Evolutionary conservation across 345 rosid species (phyloP).

Genomic region (Melastoma malabathricum): DNA sequence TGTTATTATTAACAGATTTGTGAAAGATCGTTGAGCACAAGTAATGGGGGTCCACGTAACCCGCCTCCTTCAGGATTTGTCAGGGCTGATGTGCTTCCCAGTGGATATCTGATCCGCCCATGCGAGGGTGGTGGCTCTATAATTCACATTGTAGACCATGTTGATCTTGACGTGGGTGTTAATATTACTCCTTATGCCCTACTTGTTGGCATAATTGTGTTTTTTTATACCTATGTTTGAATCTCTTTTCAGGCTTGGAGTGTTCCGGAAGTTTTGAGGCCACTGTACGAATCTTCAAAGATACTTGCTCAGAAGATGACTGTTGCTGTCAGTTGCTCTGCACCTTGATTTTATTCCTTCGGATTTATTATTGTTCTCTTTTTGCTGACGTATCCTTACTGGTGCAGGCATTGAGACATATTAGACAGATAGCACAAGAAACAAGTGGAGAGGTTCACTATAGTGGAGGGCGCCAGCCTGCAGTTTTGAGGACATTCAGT

Average conservation of each 20-base stretch:
- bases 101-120: constrained; percentile 85
- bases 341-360: neutral
- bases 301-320: constrained; percentile 95
- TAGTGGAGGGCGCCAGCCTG: constrained; percentile 92
- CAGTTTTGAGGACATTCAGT: constrained; percentile 85
- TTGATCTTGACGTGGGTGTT: constrained; percentile 75
- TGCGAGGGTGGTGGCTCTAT: constrained; percentile 96
- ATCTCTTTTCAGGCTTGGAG: constrained; percentile 47
- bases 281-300: constrained; percentile 86
- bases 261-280: constrained; percentile 92
- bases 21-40: constrained; percentile 76
- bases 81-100: constrained; percentile 86
- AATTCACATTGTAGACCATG: constrained; percentile 91
- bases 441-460: constrained; percentile 85
- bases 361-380: constrained; percentile 1
- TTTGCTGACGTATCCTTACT: neutral
- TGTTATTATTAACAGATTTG: constrained; percentile 43
- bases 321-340: constrained; percentile 44
- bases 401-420: constrained; percentile 68
- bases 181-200: neutral
- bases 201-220: neutral
- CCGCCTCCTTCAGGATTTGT: constrained; percentile 66
- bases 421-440: constrained; percentile 86
- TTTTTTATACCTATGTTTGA: neutral
- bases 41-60: constrained; percentile 69